Evolutionary conservation across 495 filamentous ascomycete species (phyloP).

Genomic region (Neurospora sublineolata): DNA sequence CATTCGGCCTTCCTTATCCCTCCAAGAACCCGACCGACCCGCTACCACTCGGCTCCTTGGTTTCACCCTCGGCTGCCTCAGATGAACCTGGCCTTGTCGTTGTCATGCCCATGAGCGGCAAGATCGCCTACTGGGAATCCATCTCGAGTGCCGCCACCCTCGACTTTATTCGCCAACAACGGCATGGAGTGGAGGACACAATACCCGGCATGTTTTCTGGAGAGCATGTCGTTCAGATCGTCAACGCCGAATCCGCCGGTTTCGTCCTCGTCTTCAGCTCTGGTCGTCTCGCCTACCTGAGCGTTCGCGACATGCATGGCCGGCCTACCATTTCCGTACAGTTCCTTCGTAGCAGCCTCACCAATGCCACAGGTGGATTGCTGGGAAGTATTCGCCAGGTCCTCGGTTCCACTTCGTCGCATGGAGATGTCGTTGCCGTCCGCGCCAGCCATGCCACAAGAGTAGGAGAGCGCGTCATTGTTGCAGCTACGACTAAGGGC

Average conservation of each 20-base stretch:
- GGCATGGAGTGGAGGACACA: slow-evolving; percentile 60
- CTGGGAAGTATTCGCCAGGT: slow-evolving; percentile 67
- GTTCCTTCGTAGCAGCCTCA: slow-evolving; percentile 52
- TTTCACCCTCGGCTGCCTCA: slow-evolving; percentile 59
- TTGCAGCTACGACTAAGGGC: slow-evolving; percentile 64
- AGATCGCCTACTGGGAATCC: slow-evolving; percentile 88
- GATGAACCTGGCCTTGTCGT: slow-evolving; percentile 74
- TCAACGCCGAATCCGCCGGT: slow-evolving; percentile 71
- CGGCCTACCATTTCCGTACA: slow-evolving; percentile 64
- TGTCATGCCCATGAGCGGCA: slow-evolving; percentile 70
- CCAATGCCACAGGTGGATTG: slow-evolving; percentile 45
- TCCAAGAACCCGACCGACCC: slow-evolving; percentile 50
- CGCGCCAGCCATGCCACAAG: slow-evolving; percentile 53
- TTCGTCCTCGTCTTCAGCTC: slow-evolving; percentile 73
- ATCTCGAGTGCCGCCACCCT: slow-evolving; percentile 70
- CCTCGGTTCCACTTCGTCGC: slow-evolving; percentile 50
- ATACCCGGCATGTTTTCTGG: slow-evolving; percentile 63
- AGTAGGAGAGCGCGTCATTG: slow-evolving; percentile 73
- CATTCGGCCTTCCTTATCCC: slow-evolving; percentile 64
- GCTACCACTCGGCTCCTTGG: slow-evolving; percentile 68
- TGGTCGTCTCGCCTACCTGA: slow-evolving; percentile 76
- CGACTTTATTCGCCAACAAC: slow-evolving; percentile 63
- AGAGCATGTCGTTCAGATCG: slow-evolving; percentile 63
- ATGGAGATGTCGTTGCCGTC: slow-evolving; percentile 67
- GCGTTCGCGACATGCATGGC: slow-evolving; percentile 72